These are phyloP conservation scores for Pichia nakasei DNA, from an alignment of 805 yeast species.

Conservation along the genomic window DNA sequence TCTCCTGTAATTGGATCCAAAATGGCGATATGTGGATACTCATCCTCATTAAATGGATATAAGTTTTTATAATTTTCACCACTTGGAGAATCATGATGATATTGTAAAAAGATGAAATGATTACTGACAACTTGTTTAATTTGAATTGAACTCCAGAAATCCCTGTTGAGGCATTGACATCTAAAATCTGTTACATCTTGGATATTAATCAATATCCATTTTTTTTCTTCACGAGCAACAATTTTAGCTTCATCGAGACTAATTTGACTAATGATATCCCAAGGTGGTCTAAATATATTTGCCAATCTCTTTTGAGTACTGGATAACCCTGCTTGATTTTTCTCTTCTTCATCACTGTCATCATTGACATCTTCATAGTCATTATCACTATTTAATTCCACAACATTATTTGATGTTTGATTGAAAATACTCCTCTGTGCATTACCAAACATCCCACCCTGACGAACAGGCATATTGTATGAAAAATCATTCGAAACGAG, in stretches of 20 bases:
- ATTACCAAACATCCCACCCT: slow-evolving; percentile 40
- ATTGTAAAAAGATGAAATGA: slow-evolving; percentile 79
- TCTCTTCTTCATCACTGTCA: slow-evolving; percentile 13
- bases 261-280: slow-evolving; percentile 66
- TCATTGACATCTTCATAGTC: slow-evolving; percentile 30
- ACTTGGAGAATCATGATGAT: slow-evolving; percentile 64
- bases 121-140: slow-evolving; percentile 57
- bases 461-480: slow-evolving; percentile 14
- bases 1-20: slow-evolving; percentile 96
- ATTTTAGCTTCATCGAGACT: slow-evolving; percentile 67
- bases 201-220: slow-evolving; percentile 82
- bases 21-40: slow-evolving; percentile 83
- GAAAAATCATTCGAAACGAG: slow-evolving; percentile 18
- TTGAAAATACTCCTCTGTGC: slow-evolving; percentile 50
- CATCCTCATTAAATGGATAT: slow-evolving; percentile 50
- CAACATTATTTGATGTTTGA: slow-evolving; percentile 38
- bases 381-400: slow-evolving; percentile 27
- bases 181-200: slow-evolving; percentile 80
- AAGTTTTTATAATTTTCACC: slow-evolving; percentile 67
- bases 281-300: slow-evolving; percentile 83
- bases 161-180: slow-evolving; percentile 87
- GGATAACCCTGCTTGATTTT: slow-evolving; percentile 13
- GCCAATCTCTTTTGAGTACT: slow-evolving; percentile 65
- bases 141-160: slow-evolving; percentile 71
- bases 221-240: slow-evolving; percentile 52